Base-by-base conservation (phyloP, 495 filamentous ascomycete species). In the Pseudomonodictys pantanalensis region DNA sequence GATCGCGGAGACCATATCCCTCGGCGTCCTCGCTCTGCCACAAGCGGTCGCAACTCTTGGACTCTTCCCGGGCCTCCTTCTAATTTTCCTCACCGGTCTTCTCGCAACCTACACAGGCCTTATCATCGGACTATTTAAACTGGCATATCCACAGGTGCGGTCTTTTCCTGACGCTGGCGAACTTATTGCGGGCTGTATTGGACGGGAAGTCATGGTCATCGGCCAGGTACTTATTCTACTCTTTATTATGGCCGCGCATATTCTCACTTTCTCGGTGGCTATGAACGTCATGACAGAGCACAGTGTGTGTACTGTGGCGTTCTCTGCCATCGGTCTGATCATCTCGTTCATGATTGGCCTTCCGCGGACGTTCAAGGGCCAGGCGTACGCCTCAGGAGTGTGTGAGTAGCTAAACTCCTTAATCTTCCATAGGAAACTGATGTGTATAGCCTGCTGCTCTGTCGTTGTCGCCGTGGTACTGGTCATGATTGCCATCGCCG, bases 201-300 rank as follows among this genome's bases (percentile, higher is more conserved):
- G 87, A 0, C 83, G 84, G 44, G 84, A 87, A 60, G 62, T 92
- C 17, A 70, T 88, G 60, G 84, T 84, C 7, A 70, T 72, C 48
- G 83, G 80, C 56, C 85, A 87, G 68, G 76, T 81, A 22, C 62
- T 89, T 43, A 86, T 91, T 71, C 77, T 91, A 29, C 69, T 87
- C 28, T 91, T 93, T 75, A 82, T 89, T 66, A 87, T 89, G 77
- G 87, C 79, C 15, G 86, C 84, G 15, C 89, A 92, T 65, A 78
- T 90, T 44, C 73, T 91, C 38, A 87, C 85, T 0, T 90, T 89
- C 64, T 81, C 80, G 10, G 87, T 92, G 57, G 83, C 84, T 69
- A 80, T 91, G 70, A 85, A 85, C 49, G 81, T 77, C 20, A 71
- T 91, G 41, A 83, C 85, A 4, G 69, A 82, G 1, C 79, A 88